phyloP scores from a whole-genome alignment of 1,284 basidiomycete genomes.

The Rhodotorula sp. region DNA sequence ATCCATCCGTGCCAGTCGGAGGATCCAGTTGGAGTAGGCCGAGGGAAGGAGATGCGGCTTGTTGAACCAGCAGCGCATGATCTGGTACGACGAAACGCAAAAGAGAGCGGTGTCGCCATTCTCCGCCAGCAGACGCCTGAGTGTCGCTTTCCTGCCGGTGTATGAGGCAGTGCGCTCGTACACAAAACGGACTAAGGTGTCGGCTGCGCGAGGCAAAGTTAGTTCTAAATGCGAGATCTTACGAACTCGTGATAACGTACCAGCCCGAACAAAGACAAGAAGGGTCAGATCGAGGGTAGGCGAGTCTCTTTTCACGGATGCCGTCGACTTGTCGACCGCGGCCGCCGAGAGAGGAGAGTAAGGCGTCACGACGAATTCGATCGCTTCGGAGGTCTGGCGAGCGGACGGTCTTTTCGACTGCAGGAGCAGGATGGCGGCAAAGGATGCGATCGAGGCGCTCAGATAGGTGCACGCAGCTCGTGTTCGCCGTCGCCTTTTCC shows the following conservation, averaged over 20 bases:
- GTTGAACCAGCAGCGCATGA: slow-evolving; percentile 49
- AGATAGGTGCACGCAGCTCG: slow-evolving; percentile 31
- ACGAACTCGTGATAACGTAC: no score
- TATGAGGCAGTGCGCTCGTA: slow-evolving; percentile 10
- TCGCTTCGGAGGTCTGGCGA: neutral
- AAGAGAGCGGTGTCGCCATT: slow-evolving; percentile 43
- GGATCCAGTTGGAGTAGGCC: slow-evolving; percentile 49
- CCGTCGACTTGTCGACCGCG: neutral
- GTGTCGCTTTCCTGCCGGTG: slow-evolving; percentile 11
- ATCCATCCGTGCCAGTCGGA: slow-evolving; percentile 49
- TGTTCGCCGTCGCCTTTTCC: slow-evolving; percentile 16
- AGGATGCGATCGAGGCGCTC: slow-evolving; percentile 27
- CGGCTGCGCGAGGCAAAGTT: slow-evolving; percentile 18
- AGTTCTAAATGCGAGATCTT: no score
- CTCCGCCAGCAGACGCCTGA: slow-evolving; percentile 20
- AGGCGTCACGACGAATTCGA: slow-evolving; percentile 23
- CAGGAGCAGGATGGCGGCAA: slow-evolving; percentile 34
- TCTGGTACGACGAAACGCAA: slow-evolving; percentile 36
- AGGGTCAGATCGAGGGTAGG: slow-evolving; percentile 52
- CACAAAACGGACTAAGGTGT: slow-evolving; percentile 17
- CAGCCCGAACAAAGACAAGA: slow-evolving; percentile 47
- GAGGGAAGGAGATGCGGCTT: slow-evolving; percentile 46
- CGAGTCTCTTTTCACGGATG: slow-evolving; percentile 21
- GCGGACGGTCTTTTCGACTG: slow-evolving; percentile 23
- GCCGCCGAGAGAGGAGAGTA: neutral